A percentile compares a stretch with the other conserved stretches of the same genome.
These are phyloP conservation scores for Dendrostoma leiphaemia DNA, from an alignment of 2,329 filamentous ascomycete genomes.

Conservation along the genomic window DNA sequence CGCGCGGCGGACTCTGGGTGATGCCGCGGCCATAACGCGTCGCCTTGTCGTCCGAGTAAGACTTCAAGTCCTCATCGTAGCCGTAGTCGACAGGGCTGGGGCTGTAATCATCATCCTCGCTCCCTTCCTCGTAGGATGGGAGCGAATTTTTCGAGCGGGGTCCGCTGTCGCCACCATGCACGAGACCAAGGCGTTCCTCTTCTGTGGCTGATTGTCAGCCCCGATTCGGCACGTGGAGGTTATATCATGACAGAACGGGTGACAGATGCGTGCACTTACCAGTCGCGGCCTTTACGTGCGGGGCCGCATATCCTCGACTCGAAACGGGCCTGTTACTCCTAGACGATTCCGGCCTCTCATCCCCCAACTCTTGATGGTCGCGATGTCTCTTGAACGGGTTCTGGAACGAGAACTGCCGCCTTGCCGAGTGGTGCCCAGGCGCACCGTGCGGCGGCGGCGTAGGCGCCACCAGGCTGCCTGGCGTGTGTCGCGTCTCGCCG, in stretches of 20 bases:
- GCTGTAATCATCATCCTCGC: slow-evolving; percentile 32
- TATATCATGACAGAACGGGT: too few relatives aligned
- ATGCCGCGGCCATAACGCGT: slow-evolving; percentile 41
- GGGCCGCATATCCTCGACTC: slow-evolving; percentile 40
- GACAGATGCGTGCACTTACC: slow-evolving; percentile 1
- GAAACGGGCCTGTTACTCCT: slow-evolving; percentile 33
- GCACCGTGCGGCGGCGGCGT: slow-evolving; percentile 51
- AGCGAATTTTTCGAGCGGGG: slow-evolving; percentile 42
- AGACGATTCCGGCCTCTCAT: slow-evolving; percentile 24
- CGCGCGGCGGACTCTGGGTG: slow-evolving; percentile 34
- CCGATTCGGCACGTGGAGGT: neutral
- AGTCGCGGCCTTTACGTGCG: slow-evolving; percentile 54
- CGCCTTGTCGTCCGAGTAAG: slow-evolving; percentile 30
- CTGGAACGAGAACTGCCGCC: slow-evolving; percentile 88
- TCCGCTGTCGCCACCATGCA: slow-evolving; percentile 73
- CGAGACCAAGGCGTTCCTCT: slow-evolving; percentile 78
- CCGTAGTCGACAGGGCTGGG: slow-evolving; percentile 20
- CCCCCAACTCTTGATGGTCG: slow-evolving; percentile 22
- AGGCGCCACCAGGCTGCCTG: slow-evolving; percentile 44
- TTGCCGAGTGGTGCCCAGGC: slow-evolving; percentile 45
- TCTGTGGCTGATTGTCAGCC: slow-evolving; percentile 40
- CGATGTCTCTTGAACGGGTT: slow-evolving; percentile 69
- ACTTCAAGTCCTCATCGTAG: slow-evolving; percentile 26
- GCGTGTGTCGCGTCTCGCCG: slow-evolving; percentile 33
- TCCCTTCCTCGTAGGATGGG: slow-evolving; percentile 35